Percentiles rank a stretch among this genome's conserved stretches.
Evolutionary conservation across 1,284 basidiomycete species (phyloP).

Genomic region (Puccinia novopanici): DNA sequence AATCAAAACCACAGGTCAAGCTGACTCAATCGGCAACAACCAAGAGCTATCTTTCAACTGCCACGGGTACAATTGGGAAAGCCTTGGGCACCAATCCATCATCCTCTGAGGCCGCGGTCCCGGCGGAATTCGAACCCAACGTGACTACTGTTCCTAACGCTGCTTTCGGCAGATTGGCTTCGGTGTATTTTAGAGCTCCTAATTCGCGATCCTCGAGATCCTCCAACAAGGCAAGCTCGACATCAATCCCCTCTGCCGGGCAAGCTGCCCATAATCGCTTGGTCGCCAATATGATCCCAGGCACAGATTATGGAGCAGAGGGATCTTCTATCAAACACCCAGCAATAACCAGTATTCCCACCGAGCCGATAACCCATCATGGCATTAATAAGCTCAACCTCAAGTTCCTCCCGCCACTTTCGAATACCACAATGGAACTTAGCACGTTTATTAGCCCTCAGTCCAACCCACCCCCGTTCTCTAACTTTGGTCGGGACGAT

Average conservation of each 20-base stretch:
- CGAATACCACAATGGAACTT: constrained; percentile 44
- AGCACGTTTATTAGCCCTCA: constrained; percentile 34
- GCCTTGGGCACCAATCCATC: constrained; percentile 5
- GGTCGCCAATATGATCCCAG: neutral
- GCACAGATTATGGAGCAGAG: neutral
- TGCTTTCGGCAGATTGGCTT: constrained; percentile 16
- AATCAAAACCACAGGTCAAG: constrained; percentile 35
- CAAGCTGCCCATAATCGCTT: constrained; percentile 3
- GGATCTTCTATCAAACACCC: neutral
- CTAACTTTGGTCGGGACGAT: constrained; percentile 22
- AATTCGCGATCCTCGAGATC: neutral
- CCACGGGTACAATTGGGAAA: constrained; percentile 16
- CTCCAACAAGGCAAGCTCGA: neutral
- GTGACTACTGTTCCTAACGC: constrained; percentile 31
- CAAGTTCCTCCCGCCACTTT: constrained; percentile 29
- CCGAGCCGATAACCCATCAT: constrained; percentile 1
- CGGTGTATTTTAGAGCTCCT: neutral
- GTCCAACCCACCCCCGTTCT: constrained; percentile 41
- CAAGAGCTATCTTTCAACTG: constrained; percentile 41
- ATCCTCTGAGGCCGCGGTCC: neutral
- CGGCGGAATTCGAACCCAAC: constrained; percentile 23
- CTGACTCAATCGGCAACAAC: constrained; percentile 19
- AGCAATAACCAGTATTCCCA: neutral
- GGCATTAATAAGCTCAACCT: constrained; percentile 11
- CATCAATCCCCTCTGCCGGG: constrained; percentile 5